Conservation (phyloP, 768 basidiomycete species). For the Cystofilobasidium capitatum region DNA sequence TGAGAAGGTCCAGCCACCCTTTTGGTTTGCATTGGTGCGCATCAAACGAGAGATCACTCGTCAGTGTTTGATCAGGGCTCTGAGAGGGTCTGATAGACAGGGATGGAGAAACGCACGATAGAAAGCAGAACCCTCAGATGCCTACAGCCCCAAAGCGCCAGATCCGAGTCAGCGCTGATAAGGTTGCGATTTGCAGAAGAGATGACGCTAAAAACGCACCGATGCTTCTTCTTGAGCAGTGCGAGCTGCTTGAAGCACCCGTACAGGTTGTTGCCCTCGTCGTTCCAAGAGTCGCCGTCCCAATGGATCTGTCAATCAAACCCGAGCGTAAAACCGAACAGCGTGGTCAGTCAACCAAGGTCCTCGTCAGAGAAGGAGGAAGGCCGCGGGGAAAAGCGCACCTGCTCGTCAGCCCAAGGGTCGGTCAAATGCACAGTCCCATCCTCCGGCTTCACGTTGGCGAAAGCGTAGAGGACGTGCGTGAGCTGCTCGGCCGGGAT, state of each 20-base stretch:
- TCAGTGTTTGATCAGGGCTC: background rate
- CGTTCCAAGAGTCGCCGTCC: conserved; percentile 90
- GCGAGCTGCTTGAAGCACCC: conserved; percentile 72
- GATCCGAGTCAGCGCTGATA: background rate
- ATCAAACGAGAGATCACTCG: background rate
- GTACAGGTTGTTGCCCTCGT: conserved; percentile 77
- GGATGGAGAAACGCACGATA: conserved; percentile 48
- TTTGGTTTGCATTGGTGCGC: background rate
- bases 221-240: conserved; percentile 72
- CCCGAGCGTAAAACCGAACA: background rate
- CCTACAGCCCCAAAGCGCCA: conserved; percentile 19
- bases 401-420: conserved; percentile 79
- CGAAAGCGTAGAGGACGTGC: conserved; percentile 55
- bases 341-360: background rate
- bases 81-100: background rate
- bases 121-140: conserved; percentile 57
- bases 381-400: conserved; percentile 26
- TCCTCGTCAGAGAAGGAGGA: background rate
- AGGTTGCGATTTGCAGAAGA: background rate
- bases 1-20: conserved; percentile 57
- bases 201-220: conserved; percentile 40
- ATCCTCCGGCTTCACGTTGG: conserved; percentile 68
- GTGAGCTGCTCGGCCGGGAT: conserved; percentile 81
- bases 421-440: conserved; percentile 87
- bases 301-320: conserved; percentile 66